Evolutionary conservation across 2,329 filamentous ascomycete genomes (phyloP), one percentile per base, ranked within the genome.

Genomic region (Bretziella fagacearum): DNA sequence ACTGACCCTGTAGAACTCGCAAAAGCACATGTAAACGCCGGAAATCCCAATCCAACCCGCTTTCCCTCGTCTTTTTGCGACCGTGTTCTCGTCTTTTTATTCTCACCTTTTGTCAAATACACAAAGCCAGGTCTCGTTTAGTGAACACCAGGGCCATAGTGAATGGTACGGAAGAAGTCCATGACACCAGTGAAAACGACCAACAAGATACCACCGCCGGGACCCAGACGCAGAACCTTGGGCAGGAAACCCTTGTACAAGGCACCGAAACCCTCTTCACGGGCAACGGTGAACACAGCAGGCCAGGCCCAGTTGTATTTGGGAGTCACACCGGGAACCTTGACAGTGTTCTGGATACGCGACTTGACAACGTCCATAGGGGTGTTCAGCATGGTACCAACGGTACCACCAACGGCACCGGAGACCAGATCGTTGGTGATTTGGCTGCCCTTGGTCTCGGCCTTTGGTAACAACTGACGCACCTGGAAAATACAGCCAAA

Each of bases 261-360:
- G 32, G 91, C 91, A 41, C 65, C 66, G 60, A 94, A 89, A 4
- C 91, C 91, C 65, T 98, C 91, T 67, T 98, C 91, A 66, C 77
- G 84, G 65, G 85, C 79, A 51, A 98, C 84, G 6, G 84, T 91
- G 48, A 74, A 79, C 44, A 95, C 70, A 18, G 85, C 79, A 40
- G 85, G 84, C 75, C 80, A 94, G 26, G 91, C 91, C 91, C 91
- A 98, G 74, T 96, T 95, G 70, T 98, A 98, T 73, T 98, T 98
- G 59, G 84, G 84, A 18, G 77, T 66, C 46, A 74, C 70, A 4
- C 91, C 91, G n/a, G 81, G 62, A 32, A 93, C 68, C 70, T 83
- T 89, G 54, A 83, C 72, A 48, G 77, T 85, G 67, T 98, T 98
- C 66, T 98, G 91, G 55, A 98, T 98, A 53, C 91, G 81, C 54